Evolutionary conservation across 805 yeast genomes (phyloP).

Genomic region (Pichia membranifaciens): DNA sequence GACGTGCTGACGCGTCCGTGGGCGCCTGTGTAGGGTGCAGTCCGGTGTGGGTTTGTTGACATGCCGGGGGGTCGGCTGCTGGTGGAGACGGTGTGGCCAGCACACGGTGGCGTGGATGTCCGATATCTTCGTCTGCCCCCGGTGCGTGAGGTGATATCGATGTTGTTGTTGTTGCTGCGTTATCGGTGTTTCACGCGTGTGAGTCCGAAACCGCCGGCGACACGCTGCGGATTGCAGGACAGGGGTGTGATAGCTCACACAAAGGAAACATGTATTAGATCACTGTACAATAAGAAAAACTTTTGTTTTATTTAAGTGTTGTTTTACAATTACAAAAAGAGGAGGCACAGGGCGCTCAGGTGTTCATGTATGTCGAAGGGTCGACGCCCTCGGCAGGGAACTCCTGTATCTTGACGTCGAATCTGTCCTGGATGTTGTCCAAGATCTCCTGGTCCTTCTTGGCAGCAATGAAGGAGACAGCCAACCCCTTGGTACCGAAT

Average conservation of each 20-base stretch:
- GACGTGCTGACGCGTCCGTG: not conserved
- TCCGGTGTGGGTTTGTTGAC: too few species aligned
- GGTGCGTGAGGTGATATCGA: not conserved
- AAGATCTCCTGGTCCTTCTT: constrained; percentile 86
- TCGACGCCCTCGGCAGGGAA: constrained; percentile 98
- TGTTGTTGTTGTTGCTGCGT: not conserved
- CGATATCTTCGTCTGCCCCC: constrained; percentile 2
- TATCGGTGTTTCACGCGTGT: too few species aligned
- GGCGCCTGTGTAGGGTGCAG: too few species aligned
- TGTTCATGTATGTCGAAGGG: constrained; percentile 96
- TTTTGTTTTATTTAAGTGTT: too few species aligned
- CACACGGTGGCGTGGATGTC: too few species aligned
- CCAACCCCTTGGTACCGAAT: constrained; percentile 98
- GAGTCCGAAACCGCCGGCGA: too few species aligned
- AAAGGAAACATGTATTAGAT: not conserved
- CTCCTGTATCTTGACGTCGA: constrained; percentile 90
- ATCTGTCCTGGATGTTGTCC: constrained; percentile 91
- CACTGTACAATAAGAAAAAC: constrained; percentile 1
- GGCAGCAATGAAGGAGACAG: constrained; percentile 81
- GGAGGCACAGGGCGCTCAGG: constrained; percentile 36
- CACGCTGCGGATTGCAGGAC: too few species aligned
- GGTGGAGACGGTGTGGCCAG: too few species aligned
- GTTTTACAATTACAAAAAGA: not conserved
- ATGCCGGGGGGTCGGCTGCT: too few species aligned
- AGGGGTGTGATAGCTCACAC: too few species aligned